Evolutionary conservation across 2,329 filamentous ascomycete genomes (phyloP), one percentile per base, ranked within the genome.

Genomic region (Dactylella cylindrospora): DNA sequence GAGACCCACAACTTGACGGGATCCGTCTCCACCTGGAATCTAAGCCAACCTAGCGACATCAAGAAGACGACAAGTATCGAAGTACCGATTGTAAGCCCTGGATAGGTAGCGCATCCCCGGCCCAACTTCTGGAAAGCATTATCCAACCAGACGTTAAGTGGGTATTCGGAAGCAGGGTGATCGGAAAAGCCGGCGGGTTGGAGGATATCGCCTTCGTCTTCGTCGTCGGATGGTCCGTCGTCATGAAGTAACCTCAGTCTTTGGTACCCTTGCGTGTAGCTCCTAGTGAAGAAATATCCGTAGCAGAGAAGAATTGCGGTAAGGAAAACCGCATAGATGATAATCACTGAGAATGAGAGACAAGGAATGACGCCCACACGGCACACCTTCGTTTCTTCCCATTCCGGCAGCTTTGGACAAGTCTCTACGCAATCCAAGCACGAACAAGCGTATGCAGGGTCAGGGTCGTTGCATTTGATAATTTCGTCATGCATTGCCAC

Each of bases 1-100:
- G 91, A 90, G n/a, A 98, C 93, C 93, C 93, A 98, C 6, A 98
- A 77, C 40, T 87, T 84, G 8, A 94, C 93, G 4, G 93, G 93
- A 65, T 97, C 86, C 17, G 79, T 87, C 73, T 97, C 93, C 28
- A 98, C 79, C n/a, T 87, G 80, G 70, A 98, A 98, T 36, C 82
- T 82, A 57, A 93, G 76, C 88, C 89, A 95, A 1, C 93, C 93
- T 28, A 91, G 74, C 70, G 90, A 96, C 64, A 98, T 77, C 3
- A 95, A 71, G 1, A 78, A 80, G 8, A 96, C 86, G 2, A 93
- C 70, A 1, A 93, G 49, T n/a, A 96, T 71, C 65, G 87, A 91
- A 5, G 79, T 76, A 2, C 78, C 74, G 66, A 97, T 95, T 1
- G 90, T 96, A 64, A 94, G 82, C 2, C 78, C 85, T 0, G 93